Conservation (phyloP, 73 alveolate species). For the Blepharisma stoltei region DNA sequence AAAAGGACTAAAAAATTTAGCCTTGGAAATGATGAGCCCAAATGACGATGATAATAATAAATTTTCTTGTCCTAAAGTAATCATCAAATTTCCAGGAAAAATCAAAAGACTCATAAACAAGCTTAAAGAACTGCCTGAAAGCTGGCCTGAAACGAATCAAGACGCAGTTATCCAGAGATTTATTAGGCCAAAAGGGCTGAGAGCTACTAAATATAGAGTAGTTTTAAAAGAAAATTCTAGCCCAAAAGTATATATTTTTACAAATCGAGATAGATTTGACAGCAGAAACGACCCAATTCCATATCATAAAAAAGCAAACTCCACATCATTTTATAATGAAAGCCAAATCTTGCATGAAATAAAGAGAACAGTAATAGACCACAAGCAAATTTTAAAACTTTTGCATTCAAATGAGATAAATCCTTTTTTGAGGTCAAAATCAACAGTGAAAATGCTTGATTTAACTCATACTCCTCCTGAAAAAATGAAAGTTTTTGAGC, state of each 20-base stretch:
- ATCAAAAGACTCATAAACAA: background rate
- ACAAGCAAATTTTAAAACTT: background rate
- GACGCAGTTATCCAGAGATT: slow-evolving; percentile 3
- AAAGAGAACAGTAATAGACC: background rate
- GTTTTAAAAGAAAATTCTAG: background rate
- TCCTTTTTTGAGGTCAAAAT: too few relatives aligned
- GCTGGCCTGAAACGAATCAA: background rate
- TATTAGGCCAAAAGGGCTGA: slow-evolving; percentile 21
- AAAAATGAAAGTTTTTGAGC: background rate
- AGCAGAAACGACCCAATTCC: background rate
- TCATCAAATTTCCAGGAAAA: slow-evolving; percentile 5
- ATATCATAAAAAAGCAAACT: too few relatives aligned
- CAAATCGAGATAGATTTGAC: background rate
- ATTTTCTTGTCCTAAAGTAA: background rate
- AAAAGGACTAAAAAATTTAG: background rate
- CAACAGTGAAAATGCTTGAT: too few relatives aligned
- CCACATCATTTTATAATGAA: too few relatives aligned
- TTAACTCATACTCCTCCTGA: background rate
- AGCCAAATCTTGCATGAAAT: background rate
- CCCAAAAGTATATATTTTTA: background rate
- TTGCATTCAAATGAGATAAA: too few relatives aligned
- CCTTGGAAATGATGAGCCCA: background rate
- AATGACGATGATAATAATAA: background rate
- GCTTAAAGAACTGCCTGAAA: background rate
- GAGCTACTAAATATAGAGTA: slow-evolving; percentile 9